A percentile compares a stretch with the other conserved stretches of the same genome.
Evolutionary conservation across 345 rosid genomes (phyloP).

Genomic region (Hibiscus mutabilis): DNA sequence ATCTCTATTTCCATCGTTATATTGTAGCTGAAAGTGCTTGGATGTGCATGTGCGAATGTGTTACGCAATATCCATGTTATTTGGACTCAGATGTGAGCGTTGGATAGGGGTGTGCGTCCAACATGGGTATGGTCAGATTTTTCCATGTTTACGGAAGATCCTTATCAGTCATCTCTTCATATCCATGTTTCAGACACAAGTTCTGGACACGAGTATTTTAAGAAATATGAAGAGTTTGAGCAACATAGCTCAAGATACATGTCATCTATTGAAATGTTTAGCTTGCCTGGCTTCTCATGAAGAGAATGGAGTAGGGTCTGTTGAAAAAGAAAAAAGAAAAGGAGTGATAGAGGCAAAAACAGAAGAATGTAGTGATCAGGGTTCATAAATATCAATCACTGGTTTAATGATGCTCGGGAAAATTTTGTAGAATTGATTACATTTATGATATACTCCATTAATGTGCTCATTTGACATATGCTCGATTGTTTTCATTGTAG

Average conservation of each 20-base stretch:
- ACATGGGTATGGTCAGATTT: not conserved
- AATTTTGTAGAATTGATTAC: not conserved
- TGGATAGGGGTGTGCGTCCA: not conserved
- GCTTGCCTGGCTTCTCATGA: not conserved
- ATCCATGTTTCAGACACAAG: not conserved
- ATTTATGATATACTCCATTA: not conserved
- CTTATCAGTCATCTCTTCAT: not conserved
- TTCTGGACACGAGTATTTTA: not conserved
- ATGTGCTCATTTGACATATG: not conserved
- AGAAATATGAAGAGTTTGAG: not conserved
- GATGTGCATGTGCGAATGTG: not conserved
- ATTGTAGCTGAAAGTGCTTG: not conserved
- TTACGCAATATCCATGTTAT: not conserved
- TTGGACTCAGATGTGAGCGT: no score
- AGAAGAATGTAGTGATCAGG: not conserved
- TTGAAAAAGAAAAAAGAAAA: not conserved
- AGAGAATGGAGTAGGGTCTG: not conserved
- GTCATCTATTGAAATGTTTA: not conserved
- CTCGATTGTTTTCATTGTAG: slow-evolving; percentile 25
- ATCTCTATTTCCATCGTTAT: not conserved
- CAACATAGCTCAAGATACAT: not conserved
- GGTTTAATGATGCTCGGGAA: not conserved
- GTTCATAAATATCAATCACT: not conserved
- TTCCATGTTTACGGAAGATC: not conserved
- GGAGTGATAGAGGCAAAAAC: not conserved